These are phyloP conservation scores for Ballota nigra DNA, from an alignment of 257 asterid species.

Conservation along the genomic window DNA sequence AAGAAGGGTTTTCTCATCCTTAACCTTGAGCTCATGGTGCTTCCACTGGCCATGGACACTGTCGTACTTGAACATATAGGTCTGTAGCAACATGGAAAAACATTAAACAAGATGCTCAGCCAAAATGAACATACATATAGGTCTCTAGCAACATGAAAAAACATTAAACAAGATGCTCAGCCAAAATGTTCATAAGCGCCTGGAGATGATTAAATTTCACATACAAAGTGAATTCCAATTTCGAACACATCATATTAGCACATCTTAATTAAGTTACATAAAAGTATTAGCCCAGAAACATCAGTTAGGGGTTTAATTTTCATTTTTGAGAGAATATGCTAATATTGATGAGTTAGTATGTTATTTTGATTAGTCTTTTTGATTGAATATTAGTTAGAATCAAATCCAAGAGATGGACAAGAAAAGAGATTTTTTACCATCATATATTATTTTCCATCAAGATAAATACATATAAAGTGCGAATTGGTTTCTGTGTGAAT, in stretches of 20 bases:
- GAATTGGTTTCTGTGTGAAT: no score
- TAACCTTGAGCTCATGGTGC: conserved; percentile 53
- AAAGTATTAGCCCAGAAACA: background rate
- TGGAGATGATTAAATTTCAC: background rate
- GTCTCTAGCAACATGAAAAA: conserved; percentile 34
- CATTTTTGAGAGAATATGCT: no score
- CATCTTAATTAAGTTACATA: background rate
- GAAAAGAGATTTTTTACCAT: background rate
- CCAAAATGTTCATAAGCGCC: background rate
- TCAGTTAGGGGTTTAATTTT: background rate
- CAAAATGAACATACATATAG: conserved; percentile 39
- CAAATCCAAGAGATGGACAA: background rate
- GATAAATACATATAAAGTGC: no score
- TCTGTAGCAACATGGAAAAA: conserved; percentile 30
- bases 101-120: background rate
- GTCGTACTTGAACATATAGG: conserved; percentile 63
- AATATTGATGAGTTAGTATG: background rate
- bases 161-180: background rate
- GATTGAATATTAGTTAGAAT: no score
- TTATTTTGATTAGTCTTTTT: no score
- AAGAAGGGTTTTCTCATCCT: conserved; percentile 61
- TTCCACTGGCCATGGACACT: conserved; percentile 65
- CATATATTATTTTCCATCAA: background rate
- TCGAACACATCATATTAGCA: no score
- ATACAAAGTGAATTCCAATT: no score